Evolutionary conservation across 345 rosid species (phyloP).

Genomic region (Noccaea bulbosa): DNA sequence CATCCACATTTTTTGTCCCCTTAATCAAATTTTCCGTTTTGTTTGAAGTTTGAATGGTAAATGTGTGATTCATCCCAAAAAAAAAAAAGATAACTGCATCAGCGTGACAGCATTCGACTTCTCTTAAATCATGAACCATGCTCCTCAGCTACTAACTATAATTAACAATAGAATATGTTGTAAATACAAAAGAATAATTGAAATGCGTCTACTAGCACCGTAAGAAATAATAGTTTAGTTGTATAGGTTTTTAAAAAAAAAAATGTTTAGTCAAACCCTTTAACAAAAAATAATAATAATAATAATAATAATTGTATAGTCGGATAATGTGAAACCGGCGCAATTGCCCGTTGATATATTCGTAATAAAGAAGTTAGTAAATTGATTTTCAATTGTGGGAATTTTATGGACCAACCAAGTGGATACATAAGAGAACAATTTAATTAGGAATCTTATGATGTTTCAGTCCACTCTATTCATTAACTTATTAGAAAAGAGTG

Average conservation of each 20-base stretch:
- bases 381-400: slow-evolving; percentile 18
- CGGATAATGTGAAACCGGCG: slow-evolving; percentile 42
- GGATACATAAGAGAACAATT: slow-evolving; percentile 30
- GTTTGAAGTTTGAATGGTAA: not conserved
- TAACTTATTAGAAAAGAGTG: not conserved
- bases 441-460: slow-evolving; percentile 34
- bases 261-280: no score
- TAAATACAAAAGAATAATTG: not conserved
- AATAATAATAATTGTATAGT: no score
- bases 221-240: slow-evolving; percentile 5
- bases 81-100: not conserved
- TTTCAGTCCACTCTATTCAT: slow-evolving; percentile 37
- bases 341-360: slow-evolving; percentile 24
- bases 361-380: slow-evolving; percentile 24
- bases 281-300: no score
- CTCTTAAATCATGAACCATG: slow-evolving; percentile 36
- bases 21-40: not conserved
- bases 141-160: slow-evolving; percentile 3
- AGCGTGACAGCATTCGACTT: slow-evolving; percentile 15
- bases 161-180: not conserved
- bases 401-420: slow-evolving; percentile 30
- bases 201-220: slow-evolving; percentile 5
- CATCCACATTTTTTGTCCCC: not conserved
- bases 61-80: not conserved
- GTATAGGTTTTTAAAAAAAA: not conserved